Evolutionary conservation across 139 green algal species (phyloP).

Genomic region (Chlorella sp.): DNA sequence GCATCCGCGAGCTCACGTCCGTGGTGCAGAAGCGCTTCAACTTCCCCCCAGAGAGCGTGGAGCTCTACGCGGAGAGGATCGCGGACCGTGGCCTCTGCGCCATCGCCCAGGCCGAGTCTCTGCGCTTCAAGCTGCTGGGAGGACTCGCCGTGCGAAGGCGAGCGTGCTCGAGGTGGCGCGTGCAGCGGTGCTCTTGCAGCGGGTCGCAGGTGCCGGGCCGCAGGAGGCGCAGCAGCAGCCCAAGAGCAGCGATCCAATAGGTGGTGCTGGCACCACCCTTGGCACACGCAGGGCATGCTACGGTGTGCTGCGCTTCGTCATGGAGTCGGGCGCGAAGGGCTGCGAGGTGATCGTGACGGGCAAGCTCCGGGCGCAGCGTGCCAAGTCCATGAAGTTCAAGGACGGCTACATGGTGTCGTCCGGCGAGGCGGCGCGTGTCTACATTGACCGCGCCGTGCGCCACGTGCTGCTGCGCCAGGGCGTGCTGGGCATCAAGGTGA

Average conservation of each 20-base stretch:
- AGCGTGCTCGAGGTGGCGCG: too few relatives aligned
- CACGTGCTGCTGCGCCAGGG: slow-evolving; percentile 98
- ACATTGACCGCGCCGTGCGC: slow-evolving; percentile 92
- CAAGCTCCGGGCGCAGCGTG: slow-evolving; percentile 95
- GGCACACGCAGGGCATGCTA: slow-evolving; percentile 94
- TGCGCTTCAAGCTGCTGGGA: slow-evolving; percentile 99
- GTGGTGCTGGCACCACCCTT: too few relatives aligned
- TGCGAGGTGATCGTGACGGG: slow-evolving; percentile 98
- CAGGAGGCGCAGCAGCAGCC: too few relatives aligned
- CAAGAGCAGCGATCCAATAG: too few relatives aligned
- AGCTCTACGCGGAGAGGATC: slow-evolving; percentile 99
- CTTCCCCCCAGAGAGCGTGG: slow-evolving; percentile 90
- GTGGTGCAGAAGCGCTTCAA: slow-evolving; percentile 99
- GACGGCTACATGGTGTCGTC: slow-evolving; percentile 89
- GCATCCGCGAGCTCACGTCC: slow-evolving; percentile 97
- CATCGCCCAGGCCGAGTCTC: slow-evolving; percentile 96
- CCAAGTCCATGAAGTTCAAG: slow-evolving; percentile 99
- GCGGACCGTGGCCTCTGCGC: slow-evolving; percentile 96
- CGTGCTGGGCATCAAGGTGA: slow-evolving; percentile 93
- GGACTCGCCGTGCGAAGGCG: slow-evolving; percentile 91
- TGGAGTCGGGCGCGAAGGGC: slow-evolving; percentile 98
- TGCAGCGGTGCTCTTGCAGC: too few relatives aligned
- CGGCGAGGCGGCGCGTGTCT: slow-evolving; percentile 79
- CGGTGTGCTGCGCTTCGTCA: slow-evolving; percentile 98
- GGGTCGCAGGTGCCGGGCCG: too few relatives aligned